Evolutionary conservation across 495 filamentous ascomycete genomes (phyloP).

Genomic region (Aspergillus sclerotiicarbonarius): DNA sequence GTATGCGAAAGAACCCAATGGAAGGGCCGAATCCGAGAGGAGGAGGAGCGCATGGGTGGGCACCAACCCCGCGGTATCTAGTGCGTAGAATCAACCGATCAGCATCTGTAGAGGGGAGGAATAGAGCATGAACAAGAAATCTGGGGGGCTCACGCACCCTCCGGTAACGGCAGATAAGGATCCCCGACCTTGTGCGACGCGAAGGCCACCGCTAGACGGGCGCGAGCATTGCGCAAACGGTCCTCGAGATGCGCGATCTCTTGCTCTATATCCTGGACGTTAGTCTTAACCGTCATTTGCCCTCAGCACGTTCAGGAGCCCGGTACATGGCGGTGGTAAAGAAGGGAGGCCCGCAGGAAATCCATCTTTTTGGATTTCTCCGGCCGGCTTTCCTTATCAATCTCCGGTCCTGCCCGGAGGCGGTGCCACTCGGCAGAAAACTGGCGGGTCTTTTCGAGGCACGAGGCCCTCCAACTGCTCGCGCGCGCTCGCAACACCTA

Average conservation of each 20-base stretch:
- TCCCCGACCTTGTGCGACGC: conserved; percentile 6
- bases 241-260: conserved; percentile 54
- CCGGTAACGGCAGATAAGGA: conserved; percentile 6
- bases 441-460: background rate
- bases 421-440: conserved; percentile 16
- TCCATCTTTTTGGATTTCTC: conserved; percentile 8
- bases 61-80: conserved; percentile 12
- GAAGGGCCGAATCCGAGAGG: conserved; percentile 92
- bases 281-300: conserved; percentile 18
- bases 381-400: background rate
- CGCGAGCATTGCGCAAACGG: conserved; percentile 40
- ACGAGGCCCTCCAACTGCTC: background rate
- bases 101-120: background rate
- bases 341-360: background rate
- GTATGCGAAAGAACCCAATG: conserved; percentile 95
- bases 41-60: conserved; percentile 76
- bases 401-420: background rate
- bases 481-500: background rate
- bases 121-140: background rate
- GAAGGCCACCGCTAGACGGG: conserved; percentile 19
- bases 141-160: conserved; percentile 1
- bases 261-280: conserved; percentile 37
- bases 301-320: background rate
- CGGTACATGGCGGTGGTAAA: background rate
- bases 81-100: background rate